Evolutionary conservation across 768 basidiomycete species (phyloP), one percentile per base, ranked within the genome.

Genomic region (Termitomyces sp.): DNA sequence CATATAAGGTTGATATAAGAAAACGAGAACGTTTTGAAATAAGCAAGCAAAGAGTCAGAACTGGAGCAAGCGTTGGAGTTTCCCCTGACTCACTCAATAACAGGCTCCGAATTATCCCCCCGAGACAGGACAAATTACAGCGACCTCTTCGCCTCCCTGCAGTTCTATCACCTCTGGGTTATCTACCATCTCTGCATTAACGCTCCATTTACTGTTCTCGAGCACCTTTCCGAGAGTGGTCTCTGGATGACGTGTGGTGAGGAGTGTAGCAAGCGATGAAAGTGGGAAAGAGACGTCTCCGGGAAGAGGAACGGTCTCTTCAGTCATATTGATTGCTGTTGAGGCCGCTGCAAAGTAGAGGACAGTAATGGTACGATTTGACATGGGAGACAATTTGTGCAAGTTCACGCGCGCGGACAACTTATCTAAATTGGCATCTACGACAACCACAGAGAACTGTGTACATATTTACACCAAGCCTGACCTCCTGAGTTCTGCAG

Each of bases 61-160:
- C 14, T 26, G 14, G 32, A 54, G 33, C 12, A 18, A 33, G 24
- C n/a, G n/a, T 45, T 16, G 10, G 8, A 18, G 12, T 24, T 24
- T 22, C 4, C 10, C 18, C 22, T 48, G 24, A 38, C n/a, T 38
- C 10, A 46, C 43, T 24, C 13, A 9, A 38, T 18, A 24, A 33
- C 20, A 3, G 22, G 14, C 22, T 33, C 38, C 7, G 7, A n/a
- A n/a, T 40, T 69, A 91, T 33, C 90, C 90, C 5, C 92, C 91
- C 53, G 88, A 90, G 0, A 92, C 90, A 9, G 88, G 90, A 62
- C 87, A 87, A 44, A 93, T 92, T 26, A 92, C 78, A 14, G 85
- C 89, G 8, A 92, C 81, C 64, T 89, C 86, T 68, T 92, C 89
- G 22, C 88, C 90, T 12, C 88, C 87, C 46, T 70, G 77, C 47